phyloP scores from a whole-genome alignment of 2,329 filamentous ascomycete genomes.

The Aschersonia sp. region DNA sequence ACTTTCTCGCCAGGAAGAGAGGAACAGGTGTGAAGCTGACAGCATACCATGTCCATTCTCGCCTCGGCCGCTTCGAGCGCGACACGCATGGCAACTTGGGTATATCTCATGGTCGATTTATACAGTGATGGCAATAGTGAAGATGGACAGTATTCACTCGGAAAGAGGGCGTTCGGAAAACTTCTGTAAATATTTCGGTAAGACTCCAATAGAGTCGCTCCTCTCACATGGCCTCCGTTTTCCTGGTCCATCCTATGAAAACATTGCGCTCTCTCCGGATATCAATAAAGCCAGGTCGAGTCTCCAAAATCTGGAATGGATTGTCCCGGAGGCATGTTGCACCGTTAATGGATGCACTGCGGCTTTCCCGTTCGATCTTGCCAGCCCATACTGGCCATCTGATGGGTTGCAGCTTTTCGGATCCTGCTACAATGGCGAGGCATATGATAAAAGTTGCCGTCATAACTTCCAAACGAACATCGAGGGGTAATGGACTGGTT shows the following conservation, averaged over 20 bases:
- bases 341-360: slow-evolving; percentile 39
- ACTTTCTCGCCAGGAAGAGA: no score
- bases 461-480: slow-evolving; percentile 80
- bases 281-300: slow-evolving; percentile 73
- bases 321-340: slow-evolving; percentile 61
- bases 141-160: no score
- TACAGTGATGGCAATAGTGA: no score
- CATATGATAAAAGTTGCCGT: slow-evolving; percentile 68
- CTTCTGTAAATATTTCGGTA: no score
- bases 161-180: no score
- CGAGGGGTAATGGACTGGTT: slow-evolving; percentile 51
- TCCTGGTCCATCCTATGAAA: slow-evolving; percentile 60
- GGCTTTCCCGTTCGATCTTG: slow-evolving; percentile 66
- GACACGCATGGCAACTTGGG: no score
- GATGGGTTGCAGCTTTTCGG: slow-evolving; percentile 70
- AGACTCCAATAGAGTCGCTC: no score
- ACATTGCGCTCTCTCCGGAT: slow-evolving; percentile 68
- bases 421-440: slow-evolving; percentile 65
- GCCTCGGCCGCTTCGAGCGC: no score
- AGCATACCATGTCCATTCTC: no score
- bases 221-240: slow-evolving; percentile 8
- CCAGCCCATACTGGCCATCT: slow-evolving; percentile 71
- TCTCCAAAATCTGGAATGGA: slow-evolving; percentile 67
- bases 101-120: no score
- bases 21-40: no score